A percentile compares a stretch with the other conserved stretches of the same genome.
phyloP scores from a whole-genome alignment of 2,329 filamentous ascomycete genomes.

The Penicillium sp. region DNA sequence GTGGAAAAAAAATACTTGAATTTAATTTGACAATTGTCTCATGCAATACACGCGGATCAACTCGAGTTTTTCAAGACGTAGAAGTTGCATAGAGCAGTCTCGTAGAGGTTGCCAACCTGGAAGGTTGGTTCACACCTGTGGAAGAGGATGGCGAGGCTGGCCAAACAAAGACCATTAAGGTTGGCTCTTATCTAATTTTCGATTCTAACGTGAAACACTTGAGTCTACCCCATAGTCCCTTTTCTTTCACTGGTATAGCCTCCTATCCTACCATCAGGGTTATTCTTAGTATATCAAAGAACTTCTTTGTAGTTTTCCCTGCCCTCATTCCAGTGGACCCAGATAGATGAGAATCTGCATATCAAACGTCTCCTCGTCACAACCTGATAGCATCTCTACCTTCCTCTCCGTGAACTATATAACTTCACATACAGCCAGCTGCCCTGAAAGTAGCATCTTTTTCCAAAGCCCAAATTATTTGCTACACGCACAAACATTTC shows the following conservation, averaged over 20 bases:
- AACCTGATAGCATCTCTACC: background rate
- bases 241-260: background rate
- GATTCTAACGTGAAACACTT: background rate
- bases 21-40: slow-evolving; percentile 7
- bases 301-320: background rate
- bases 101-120: too few relatives aligned
- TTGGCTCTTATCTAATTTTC: background rate
- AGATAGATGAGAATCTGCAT: background rate
- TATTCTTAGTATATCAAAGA: background rate
- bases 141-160: background rate
- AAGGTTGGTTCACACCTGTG: too few relatives aligned
- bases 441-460: background rate
- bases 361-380: background rate
- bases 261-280: background rate
- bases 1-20: slow-evolving; percentile 7
- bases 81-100: too few relatives aligned
- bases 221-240: background rate
- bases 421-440: background rate
- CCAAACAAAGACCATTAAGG: background rate
- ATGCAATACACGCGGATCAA: slow-evolving; percentile 1
- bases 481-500: background rate
- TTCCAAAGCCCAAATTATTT: background rate
- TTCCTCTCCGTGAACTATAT: background rate
- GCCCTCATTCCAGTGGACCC: background rate
- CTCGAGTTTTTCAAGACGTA: too few relatives aligned